Percentiles rank a stretch among this genome's conserved stretches.
Conservation (phyloP, 2,329 filamentous ascomycete genomes). For the Ophiognomonia clavigignenti-juglandacearum region DNA sequence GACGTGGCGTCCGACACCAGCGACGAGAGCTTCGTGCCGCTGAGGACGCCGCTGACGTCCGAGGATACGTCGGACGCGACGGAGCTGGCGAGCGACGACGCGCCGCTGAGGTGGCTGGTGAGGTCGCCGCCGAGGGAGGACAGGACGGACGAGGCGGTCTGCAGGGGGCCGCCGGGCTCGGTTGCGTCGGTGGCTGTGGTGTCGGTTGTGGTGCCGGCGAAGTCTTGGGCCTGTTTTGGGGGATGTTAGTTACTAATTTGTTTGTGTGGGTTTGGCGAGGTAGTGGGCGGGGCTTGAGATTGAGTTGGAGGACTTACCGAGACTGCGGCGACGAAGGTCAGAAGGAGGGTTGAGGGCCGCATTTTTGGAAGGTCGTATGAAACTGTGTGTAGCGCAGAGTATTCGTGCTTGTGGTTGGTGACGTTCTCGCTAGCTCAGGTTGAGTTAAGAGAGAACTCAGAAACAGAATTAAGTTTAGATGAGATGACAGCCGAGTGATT, state of each 20-base stretch:
- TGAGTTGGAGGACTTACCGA: slow-evolving; percentile 23
- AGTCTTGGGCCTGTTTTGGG: slow-evolving; percentile 18
- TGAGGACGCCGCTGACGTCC: no score
- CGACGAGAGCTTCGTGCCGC: slow-evolving; percentile 12
- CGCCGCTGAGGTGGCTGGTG: no score
- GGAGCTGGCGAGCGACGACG: no score
- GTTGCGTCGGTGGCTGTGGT: neutral
- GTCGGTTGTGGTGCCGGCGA: slow-evolving; percentile 6
- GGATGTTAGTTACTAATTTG: neutral
- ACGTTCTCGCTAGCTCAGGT: no score
- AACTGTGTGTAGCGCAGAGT: no score
- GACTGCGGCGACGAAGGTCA: slow-evolving; percentile 27
- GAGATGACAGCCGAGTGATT: no score
- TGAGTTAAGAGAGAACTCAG: no score
- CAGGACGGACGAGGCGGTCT: slow-evolving; percentile 14
- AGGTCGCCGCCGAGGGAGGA: no score
- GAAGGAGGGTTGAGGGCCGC: slow-evolving; percentile 29
- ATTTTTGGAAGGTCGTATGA: slow-evolving; percentile 12
- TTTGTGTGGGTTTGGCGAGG: neutral
- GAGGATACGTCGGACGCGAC: no score
- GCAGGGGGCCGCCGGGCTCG: slow-evolving; percentile 9
- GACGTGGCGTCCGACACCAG: slow-evolving; percentile 21
- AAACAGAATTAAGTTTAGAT: no score
- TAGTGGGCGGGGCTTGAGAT: no score
- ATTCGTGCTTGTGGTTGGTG: no score